A percentile compares a stretch with the other conserved stretches of the same genome.
These are phyloP conservation scores for Psilocybe cyanescens DNA, from an alignment of 768 basidiomycete genomes.

Conservation along the genomic window DNA sequence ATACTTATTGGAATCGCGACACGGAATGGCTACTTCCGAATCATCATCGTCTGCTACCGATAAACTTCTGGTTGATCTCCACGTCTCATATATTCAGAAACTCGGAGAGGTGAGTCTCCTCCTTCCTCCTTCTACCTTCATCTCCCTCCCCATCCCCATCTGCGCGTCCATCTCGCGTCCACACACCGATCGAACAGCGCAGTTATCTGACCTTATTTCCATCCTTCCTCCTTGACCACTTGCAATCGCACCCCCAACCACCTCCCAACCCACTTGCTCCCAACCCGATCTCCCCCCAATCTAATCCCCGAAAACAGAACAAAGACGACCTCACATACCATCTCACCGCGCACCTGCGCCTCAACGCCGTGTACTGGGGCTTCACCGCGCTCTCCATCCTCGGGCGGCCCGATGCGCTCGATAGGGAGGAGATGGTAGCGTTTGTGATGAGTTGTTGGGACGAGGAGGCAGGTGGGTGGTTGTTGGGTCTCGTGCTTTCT, in stretches of 20 bases:
- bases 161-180: background rate
- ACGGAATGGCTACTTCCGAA: slow-evolving; percentile 4
- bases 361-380: slow-evolving; percentile 98
- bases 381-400: slow-evolving; percentile 86
- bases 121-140: no score
- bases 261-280: background rate
- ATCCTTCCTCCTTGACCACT: background rate
- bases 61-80: slow-evolving; percentile 18
- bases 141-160: no score
- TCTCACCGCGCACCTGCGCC: slow-evolving; percentile 87
- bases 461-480: slow-evolving; percentile 70
- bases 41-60: slow-evolving; percentile 1
- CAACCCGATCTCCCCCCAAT: no score
- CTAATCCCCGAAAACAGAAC: slow-evolving; percentile 55
- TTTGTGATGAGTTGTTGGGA: slow-evolving; percentile 98
- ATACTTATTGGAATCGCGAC: no score
- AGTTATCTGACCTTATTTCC: background rate
- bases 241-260: background rate
- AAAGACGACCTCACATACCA: slow-evolving; percentile 89
- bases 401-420: slow-evolving; percentile 76
- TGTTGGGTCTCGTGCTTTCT: slow-evolving; percentile 9
- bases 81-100: slow-evolving; percentile 24
- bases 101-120: slow-evolving; percentile 18
- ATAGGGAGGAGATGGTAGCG: slow-evolving; percentile 80
- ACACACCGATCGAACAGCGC: no score